Evolutionary conservation across 164 flowering plant genomes (phyloP), one percentile per base, ranked within the genome.

Genomic region (Macadamia tetraphylla): DNA sequence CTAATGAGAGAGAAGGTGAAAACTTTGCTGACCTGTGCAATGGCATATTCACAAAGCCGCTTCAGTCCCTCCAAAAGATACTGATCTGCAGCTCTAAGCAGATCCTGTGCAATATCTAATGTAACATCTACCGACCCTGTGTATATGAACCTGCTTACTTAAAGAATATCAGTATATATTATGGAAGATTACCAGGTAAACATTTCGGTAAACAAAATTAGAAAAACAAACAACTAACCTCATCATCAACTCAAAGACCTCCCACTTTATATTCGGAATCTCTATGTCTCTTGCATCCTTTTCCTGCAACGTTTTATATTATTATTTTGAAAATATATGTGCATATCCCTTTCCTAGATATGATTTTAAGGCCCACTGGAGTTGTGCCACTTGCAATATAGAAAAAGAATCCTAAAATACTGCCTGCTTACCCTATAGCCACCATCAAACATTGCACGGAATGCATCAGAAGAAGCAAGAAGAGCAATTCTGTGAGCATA

Each of bases 401-500:
- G 46, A 43, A 4, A 4, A 43, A 4, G 46, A 43, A 9, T 43
- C 6, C 46, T 9, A 43, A 43, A 52, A 52, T 13, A 17, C 14
- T 11, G 18, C 57, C n/a, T 52, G 17, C 87, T 80, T 71, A 95
- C 99, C 92, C 97, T 77, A 63, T 92, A 95, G 63, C 97, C 99
- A 78, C 99, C 99, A 84, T 95, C 97, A 80, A 95, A 95, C 99
- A 95, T 95, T 67, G 99, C 99, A 68, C 99, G 91, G 56, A 95
- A 95, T 76, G 96, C 89, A 79, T 95, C 99, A 35, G 98, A 95
- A 69, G 99, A 95, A 72, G 98, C 97, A 75, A 95, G 93, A 57
- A 95, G 77, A 70, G 98, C 92, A 68, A 92, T 92, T 67, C 97
- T 77, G 73, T 95, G 99, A 18, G 99, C 98, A 81, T 87, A 87